Base-by-base conservation (phyloP, 2,329 filamentous ascomycete species). In the Thielaviopsis cerberus region DNA sequence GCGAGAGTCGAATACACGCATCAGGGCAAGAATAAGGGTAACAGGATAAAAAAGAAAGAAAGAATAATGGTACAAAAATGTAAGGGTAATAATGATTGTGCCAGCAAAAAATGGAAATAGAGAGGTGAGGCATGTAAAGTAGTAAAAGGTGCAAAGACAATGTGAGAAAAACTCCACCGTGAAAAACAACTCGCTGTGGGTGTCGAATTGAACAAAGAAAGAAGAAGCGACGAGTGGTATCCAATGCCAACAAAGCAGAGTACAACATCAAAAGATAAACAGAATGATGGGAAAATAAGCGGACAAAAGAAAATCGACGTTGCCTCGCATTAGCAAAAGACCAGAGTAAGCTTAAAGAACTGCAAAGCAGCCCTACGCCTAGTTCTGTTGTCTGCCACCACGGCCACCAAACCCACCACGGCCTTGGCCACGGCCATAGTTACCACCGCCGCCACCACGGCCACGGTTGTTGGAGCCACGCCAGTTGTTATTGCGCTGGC, bases 381-480 rank as follows among this genome's bases (percentile, higher is more conserved):
- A 41, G 48, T 37, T 51, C 48, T 59, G 55, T 30, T 59, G 48
- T 55, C 59, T 56, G 50, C 59, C 54, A 24, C 59, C 59, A 22
- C 59, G 57, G 20, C 60, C 67, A 25, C 65, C 66, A 13, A 66
- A 63, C 22, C 67, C 64, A 51, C 57, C 51, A 51, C 59, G 57
- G 27, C 66, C 64, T 30, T 67, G 65, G 26, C 67, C 64, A 24
- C 61, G 34, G 25, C 57, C 66, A 53, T 65, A 66, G 62, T 48
- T 48, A n/a, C 22, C 22, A 10, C 66, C 65, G 41, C 22, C 22
- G 8, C 66, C 65, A 61, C 59, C 56, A 53, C 56, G 59, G 24
- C 59, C 56, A 53, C 59, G 59, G 24, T 55, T 55, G 34, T 61
- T 61, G 6, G 54, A 30, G 10, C 41, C 53, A 37, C 56, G 59